Evolutionary conservation across 208 protist species (phyloP), one percentile per base, ranked within the genome.

Genomic region (Vickermania spadyakhi): DNA sequence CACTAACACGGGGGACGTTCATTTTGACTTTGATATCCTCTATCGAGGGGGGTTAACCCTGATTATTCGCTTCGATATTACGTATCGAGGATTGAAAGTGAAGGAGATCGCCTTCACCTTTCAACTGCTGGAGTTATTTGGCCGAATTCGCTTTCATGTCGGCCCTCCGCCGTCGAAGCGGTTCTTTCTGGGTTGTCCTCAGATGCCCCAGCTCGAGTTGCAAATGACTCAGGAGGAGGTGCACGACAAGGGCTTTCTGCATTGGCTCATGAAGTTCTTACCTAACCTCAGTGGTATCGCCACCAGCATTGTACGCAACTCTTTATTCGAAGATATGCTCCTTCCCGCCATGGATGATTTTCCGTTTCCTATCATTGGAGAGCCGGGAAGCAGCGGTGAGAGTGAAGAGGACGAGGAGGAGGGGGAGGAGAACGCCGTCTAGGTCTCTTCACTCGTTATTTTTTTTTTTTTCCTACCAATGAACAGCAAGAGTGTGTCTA

Each of bases 301-400:
- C 41, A 75, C 81, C 18, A 79, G 86, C 56, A 59, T 94, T 1
- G 79, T 94, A 36, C 77, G 74, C 52, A 74, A 75, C 52, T 64
- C 75, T 52, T 62, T 91, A 5, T 91, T 91, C 29, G 84, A 89
- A 49, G 87, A 94, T 57, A 94, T 94, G 83, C 58, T 89, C 4
- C 74, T 84, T 0, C 87, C 87, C 30, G 83, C 77, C 11, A 73
- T 86, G 58, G 87, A 94, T 29, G 83, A 91, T 60, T 91, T 90
- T 23, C 84, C 87, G n/a, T 80, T 77, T 68, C 77, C 79, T 3
- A 64, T 76, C 49, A 41, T 86, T 18, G 68, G 65, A 7, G 68
- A 57, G 1, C 41, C 42, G 3, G 41, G 58, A 23, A 51, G 36
- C 36, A 45, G 36, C 36, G 18, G 36, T 18, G 36, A 45, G 11